phyloP scores from a whole-genome alignment of 2,329 filamentous ascomycete species.

The Coniosporium tulheliwenetii region DNA sequence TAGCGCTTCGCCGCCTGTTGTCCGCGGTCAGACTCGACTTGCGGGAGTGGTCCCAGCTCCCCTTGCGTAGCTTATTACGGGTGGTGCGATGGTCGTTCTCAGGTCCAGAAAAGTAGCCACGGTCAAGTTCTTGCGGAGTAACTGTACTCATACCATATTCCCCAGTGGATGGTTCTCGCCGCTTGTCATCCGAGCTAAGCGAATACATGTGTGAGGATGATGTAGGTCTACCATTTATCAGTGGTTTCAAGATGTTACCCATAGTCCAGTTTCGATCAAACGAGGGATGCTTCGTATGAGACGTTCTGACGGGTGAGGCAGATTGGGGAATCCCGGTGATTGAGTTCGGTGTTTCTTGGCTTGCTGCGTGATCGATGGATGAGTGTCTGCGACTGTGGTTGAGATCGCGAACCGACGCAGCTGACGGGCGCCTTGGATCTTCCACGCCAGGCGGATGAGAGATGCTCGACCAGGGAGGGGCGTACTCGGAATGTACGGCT shows the following conservation, averaged over 20 bases:
- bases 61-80: slow-evolving; percentile 59
- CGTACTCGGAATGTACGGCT: slow-evolving; percentile 12
- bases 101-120: slow-evolving; percentile 85
- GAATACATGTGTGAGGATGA: slow-evolving; percentile 15
- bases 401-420: slow-evolving; percentile 66
- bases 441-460: slow-evolving; percentile 11
- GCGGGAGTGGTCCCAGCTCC: slow-evolving; percentile 44
- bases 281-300: slow-evolving; percentile 40
- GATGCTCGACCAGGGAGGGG: slow-evolving; percentile 5
- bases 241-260: slow-evolving; percentile 20
- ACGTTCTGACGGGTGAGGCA: slow-evolving; percentile 7
- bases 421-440: slow-evolving; percentile 44
- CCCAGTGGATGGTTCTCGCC: slow-evolving; percentile 1
- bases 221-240: slow-evolving; percentile 15
- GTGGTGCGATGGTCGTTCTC: slow-evolving; percentile 59
- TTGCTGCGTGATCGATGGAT: slow-evolving; percentile 46
- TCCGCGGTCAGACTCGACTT: slow-evolving; percentile 55
- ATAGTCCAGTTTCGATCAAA: slow-evolving; percentile 45
- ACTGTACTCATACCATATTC: slow-evolving; percentile 15
- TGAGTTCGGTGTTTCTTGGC: background rate
- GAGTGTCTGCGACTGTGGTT: slow-evolving; percentile 80
- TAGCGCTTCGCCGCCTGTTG: slow-evolving; percentile 35
- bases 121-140: slow-evolving; percentile 49
- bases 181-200: slow-evolving; percentile 13
- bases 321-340: background rate